Conservation (phyloP, 345 rosid genomes). For the Linum trigynum region DNA sequence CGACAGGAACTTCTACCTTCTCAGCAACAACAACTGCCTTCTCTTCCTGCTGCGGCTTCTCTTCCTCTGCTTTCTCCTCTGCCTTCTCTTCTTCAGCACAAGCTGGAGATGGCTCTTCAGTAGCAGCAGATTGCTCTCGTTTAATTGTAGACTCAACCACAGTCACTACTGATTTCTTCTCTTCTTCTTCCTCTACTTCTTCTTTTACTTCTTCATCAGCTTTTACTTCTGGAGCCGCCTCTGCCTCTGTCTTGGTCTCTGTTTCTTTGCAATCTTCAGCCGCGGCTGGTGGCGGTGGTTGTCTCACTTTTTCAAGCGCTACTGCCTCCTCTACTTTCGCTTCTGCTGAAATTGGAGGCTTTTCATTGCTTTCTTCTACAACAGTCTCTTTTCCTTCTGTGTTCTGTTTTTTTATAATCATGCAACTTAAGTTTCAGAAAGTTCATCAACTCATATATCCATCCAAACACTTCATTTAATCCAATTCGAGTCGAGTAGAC, state of each 20-base stretch:
- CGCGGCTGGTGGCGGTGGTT: not conserved
- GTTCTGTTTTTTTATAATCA: not conserved
- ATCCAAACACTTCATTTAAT: too few relatives aligned
- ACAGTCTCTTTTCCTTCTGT: not conserved
- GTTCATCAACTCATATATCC: too few relatives aligned
- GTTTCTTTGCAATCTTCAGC: too few relatives aligned
- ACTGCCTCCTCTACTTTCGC: slow-evolving; percentile 6
- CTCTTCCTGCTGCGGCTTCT: too few relatives aligned
- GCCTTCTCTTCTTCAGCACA: too few relatives aligned
- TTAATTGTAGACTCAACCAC: not conserved
- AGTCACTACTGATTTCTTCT: slow-evolving; percentile 9
- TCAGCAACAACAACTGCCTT: too few relatives aligned
- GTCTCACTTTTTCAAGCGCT: not conserved
- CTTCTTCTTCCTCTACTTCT: slow-evolving; percentile 1
- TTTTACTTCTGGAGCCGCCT: not conserved
- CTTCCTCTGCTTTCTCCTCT: too few relatives aligned
- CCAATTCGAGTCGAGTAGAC: too few relatives aligned
- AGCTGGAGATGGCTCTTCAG: too few relatives aligned
- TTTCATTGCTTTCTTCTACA: not conserved
- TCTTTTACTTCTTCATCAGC: not conserved
- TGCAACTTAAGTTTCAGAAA: too few relatives aligned
- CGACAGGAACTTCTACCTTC: too few relatives aligned
- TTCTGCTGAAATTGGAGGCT: not conserved
- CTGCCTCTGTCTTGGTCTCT: not conserved
- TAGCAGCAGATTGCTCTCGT: too few relatives aligned